Evolutionary conservation across 2,329 filamentous ascomycete species (phyloP), one percentile per base, ranked within the genome.

Genomic region (Chlorencoelia australis): DNA sequence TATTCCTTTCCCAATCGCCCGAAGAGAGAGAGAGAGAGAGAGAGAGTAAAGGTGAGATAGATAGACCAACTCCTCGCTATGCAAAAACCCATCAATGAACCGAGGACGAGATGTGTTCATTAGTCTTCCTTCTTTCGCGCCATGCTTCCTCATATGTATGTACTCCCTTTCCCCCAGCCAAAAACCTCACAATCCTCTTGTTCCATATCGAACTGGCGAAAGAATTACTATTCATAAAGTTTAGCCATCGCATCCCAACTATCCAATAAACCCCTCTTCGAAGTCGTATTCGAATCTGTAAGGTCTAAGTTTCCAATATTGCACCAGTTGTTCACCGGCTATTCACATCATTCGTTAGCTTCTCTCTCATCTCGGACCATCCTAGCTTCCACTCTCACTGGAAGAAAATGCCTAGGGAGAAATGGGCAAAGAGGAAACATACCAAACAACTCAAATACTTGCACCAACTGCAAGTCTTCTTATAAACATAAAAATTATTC

Each of bases 371-470:
- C 11, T n/a, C n/a, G n/a, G n/a, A n/a, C n/a, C n/a, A n/a, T n/a
- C n/a, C n/a, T n/a, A n/a, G n/a, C n/a, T n/a, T n/a, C n/a, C n/a
- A n/a, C n/a, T n/a, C n/a, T n/a, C 16, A 17, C 10, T 9, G 21
- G 22, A 22, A 21, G 15, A 28, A 7, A 34, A 8, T 26, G n/a
- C 32, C 32, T 21, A 28, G 5, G 5, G n/a, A 34, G 20, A 19
- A 6, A 17, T 16, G 17, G 30, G 24, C 18, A n/a, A n/a, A n/a
- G n/a, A 21, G 20, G 7, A 15, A 40, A 79, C 85, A 74, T 66
- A 91, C 85, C 63, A 98, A 63, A 56, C 91, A 98, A 58, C 82
- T 93, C 50, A 98, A 62, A 54, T 94, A 91, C 66, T 93, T 91
- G 68, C 91, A 98, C 91, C 91, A 98, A 8, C 63, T 68, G 59